A percentile compares a stretch with the other conserved stretches of the same genome.
These are phyloP conservation scores for Vitis labrusca DNA, from an alignment of 164 flowering plant genomes.

Conservation along the genomic window DNA sequence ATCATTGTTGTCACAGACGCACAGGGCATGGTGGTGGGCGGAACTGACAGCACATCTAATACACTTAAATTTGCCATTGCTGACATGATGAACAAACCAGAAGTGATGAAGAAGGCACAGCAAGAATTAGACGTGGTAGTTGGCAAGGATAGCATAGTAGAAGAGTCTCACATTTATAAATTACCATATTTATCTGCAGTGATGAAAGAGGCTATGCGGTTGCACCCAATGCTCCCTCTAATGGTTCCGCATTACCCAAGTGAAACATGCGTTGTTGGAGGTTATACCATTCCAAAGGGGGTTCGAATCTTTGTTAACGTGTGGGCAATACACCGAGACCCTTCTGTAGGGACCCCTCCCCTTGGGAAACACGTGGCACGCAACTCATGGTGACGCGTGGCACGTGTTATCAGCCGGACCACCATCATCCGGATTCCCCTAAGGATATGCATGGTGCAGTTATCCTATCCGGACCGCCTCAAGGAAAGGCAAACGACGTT, in stretches of 20 bases:
- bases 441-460: no score
- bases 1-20: no score
- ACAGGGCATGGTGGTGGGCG: constrained; percentile 53
- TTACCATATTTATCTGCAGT: constrained; percentile 39
- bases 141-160: constrained; percentile 33
- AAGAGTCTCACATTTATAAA: constrained; percentile 42
- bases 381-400: no score
- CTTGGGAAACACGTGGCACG: no score
- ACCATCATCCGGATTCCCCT: no score
- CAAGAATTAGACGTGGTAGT: constrained; percentile 38
- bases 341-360: no score
- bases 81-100: constrained; percentile 38
- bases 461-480: no score
- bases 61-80: constrained; percentile 44
- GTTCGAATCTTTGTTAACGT: constrained; percentile 9
- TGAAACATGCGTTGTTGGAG: constrained; percentile 2
- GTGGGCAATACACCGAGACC: constrained; percentile 21
- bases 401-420: no score
- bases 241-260: constrained; percentile 13
- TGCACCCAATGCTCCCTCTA: constrained; percentile 30
- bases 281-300: constrained; percentile 14
- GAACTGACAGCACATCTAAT: constrained; percentile 47
- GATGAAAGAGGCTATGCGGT: constrained; percentile 43
- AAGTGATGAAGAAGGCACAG: constrained; percentile 30
- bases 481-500: no score